Base-by-base conservation (phyloP, 2,329 filamentous ascomycete genomes). In the Aspergillus japonicus region DNA sequence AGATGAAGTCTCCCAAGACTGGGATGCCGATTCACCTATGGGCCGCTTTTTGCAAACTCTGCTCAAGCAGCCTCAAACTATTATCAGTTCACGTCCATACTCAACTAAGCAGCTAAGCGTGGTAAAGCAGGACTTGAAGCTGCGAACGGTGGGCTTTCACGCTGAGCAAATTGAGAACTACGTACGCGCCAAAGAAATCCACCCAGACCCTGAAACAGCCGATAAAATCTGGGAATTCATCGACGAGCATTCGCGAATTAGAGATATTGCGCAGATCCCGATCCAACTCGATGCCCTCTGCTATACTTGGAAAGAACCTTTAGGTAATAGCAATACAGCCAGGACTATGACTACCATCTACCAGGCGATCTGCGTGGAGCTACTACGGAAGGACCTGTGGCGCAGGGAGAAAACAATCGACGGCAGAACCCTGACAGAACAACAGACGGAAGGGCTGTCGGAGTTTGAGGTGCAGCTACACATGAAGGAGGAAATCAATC, bases 231-330 rank as follows among this genome's bases (percentile, higher is more conserved):
- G 66, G 31, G 56, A 61, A 4, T 80, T 77, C 47, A 66, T 81
- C 7, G 4, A 74, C 49, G 6, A 57, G 0, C 72, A 74, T 60
- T 53, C 24, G 56, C 63, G 77, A 6, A 67, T 81, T 10, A 63
- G 74, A 51, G 69, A 63, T 5, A 70, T 81, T 29, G 69, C 77
- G 2, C 75, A 71, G n/a, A 80, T 81, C 47, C 80, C 78, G 0
- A 77, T 81, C 58, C 77, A 76, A 53, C 66, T 82, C 0, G 79
- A 81, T 68, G 79, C 78, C 1, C 57, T 81, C 24, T 81, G 78
- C 59, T 76, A 67, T 50, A 73, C 55, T 16, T 80, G 77, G 77
- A 50, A 61, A 1, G 61, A 63, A 0, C 59, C 67, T 26, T 55
- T 66, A 21, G 14, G 29, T 47, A 26, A 47, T 2, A 47, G 50